These are phyloP conservation scores for Chlorella sp. DNA, from an alignment of 139 green algal species.

Conservation along the genomic window DNA sequence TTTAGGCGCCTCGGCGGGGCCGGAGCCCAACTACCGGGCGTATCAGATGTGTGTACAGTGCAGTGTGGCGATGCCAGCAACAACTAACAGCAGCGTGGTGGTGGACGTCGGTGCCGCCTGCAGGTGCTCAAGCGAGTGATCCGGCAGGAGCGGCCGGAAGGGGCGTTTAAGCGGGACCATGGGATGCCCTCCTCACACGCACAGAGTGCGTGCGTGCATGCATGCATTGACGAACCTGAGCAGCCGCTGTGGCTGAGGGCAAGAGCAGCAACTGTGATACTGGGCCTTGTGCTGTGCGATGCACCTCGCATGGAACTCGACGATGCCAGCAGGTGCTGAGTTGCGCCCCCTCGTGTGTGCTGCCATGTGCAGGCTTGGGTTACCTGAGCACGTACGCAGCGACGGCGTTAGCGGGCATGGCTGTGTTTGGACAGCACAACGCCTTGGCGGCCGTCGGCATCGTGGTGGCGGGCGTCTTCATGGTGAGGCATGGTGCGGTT, in stretches of 20 bases:
- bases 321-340: not conserved
- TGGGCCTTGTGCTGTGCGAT: no score
- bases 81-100: no score
- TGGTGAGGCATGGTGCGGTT: constrained; percentile 22
- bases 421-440: not conserved
- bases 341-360: not conserved
- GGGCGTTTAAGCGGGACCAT: constrained; percentile 51
- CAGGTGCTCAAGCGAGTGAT: constrained; percentile 65
- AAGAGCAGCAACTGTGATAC: no score
- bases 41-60: no score
- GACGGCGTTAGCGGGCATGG: constrained; percentile 2
- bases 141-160: constrained; percentile 55
- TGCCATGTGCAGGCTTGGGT: constrained; percentile 33
- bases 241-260: no score
- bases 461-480: constrained; percentile 21
- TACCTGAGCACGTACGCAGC: constrained; percentile 61
- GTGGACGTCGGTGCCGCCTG: no score
- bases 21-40: no score
- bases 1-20: no score
- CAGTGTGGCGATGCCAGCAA: no score
- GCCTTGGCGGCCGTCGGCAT: not conserved
- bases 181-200: constrained; percentile 48
- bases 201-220: constrained; percentile 42
- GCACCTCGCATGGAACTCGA: not conserved
- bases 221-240: no score